Base-by-base conservation (phyloP, 2,329 filamentous ascomycete species). In the Neonectria magnoliae region DNA sequence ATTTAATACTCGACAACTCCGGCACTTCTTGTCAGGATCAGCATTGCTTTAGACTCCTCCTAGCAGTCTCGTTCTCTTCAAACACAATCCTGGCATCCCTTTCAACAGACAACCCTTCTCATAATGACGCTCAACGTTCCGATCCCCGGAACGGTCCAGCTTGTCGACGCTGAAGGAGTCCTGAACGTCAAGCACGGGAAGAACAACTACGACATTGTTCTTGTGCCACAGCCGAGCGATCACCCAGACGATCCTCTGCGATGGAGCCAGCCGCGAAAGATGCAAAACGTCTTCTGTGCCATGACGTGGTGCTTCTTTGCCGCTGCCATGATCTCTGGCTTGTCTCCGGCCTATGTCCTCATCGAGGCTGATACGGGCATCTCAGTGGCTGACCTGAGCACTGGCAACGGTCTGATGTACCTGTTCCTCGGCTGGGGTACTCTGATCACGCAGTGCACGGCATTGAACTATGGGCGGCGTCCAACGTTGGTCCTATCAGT, bases 271-370 rank as follows among this genome's bases (percentile, higher is more conserved):
- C 52, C 61, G 0, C 68, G 72, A 20, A 74, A 74, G 54, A 60
- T 57, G 5, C 57, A 62, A 33, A 73, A 73, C 36, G 66, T 73
- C 16, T 57, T 68, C 0, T 70, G 65, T 14, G 71, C 62, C 2
- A 74, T 74, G 71, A 52, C 62, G 1, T 74, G 72, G 72, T 73
- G 71, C 53, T 74, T 73, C 52, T 69, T 73, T 20, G 67, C 56
- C 2, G 70, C 70, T 4, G 71, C 70, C 36, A 67, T 74, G 33
- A 66, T 74, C 42, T 73, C 70, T 0, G 70, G 70, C 5, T 44
- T 74, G 7, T 74, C 71, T 3, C 71, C 71, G 4, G 71, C 71
- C 1, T 73, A 73, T 18, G 60, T 73, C 14, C 45, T 71, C 47
- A 73, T 73, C 33, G 62, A 71, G 36, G 47, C 60, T 7, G 70